Evolutionary conservation across 805 yeast species (phyloP).

Genomic region (Danielozyma ontarioensis): DNA sequence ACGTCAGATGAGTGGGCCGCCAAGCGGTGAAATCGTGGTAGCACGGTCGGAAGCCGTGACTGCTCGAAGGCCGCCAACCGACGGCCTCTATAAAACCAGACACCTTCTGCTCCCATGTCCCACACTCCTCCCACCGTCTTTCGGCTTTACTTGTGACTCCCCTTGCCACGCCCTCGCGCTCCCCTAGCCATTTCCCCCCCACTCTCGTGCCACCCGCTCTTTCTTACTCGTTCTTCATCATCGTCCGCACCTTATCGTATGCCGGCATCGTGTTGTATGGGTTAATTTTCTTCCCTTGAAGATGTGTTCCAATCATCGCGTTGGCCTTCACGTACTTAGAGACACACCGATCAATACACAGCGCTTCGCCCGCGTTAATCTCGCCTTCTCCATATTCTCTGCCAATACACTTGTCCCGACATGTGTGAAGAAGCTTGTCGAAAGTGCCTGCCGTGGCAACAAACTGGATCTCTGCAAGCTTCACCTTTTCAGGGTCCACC

Average conservation of each 20-base stretch:
- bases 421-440: constrained; percentile 50
- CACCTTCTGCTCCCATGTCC: too few species aligned
- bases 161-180: too few species aligned
- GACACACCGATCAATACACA: constrained; percentile 84
- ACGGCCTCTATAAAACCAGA: too few species aligned
- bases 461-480: constrained; percentile 63
- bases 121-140: too few species aligned
- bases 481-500: constrained; percentile 56
- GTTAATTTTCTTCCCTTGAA: constrained; percentile 33
- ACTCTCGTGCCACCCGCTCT: too few species aligned
- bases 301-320: constrained; percentile 52
- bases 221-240: not conserved
- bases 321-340: constrained; percentile 76
- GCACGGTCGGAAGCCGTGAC: too few species aligned
- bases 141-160: too few species aligned
- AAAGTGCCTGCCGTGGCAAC: constrained; percentile 47
- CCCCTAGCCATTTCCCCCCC: too few species aligned
- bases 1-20: too few species aligned
- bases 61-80: too few species aligned
- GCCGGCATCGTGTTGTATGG: constrained; percentile 42
- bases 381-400: constrained; percentile 83
- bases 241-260: constrained; percentile 22
- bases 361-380: constrained; percentile 74
- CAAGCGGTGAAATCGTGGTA: too few species aligned
- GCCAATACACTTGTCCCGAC: constrained; percentile 77